Conservation (phyloP, 306 rosid genomes). For the Senna tora region DNA sequence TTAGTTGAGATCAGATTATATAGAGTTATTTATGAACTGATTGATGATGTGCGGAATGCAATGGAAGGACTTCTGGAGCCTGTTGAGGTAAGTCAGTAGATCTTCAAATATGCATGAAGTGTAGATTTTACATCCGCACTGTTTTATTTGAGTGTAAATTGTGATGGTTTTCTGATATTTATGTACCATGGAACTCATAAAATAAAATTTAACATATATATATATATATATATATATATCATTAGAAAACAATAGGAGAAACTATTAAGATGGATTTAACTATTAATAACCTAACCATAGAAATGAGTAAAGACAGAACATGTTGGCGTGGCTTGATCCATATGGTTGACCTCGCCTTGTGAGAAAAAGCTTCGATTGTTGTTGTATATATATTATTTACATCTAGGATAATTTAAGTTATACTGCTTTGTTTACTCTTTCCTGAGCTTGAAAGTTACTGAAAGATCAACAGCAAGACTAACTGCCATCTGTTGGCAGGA, state of each 20-base stretch:
- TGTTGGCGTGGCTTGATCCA: no score
- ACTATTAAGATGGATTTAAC: no score
- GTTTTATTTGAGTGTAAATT: slow-evolving; percentile 21
- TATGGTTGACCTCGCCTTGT: no score
- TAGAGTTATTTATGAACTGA: slow-evolving; percentile 88
- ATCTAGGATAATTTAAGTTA: background rate
- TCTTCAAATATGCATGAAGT: slow-evolving; percentile 6
- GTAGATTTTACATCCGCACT: slow-evolving; percentile 26
- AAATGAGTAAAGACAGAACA: no score
- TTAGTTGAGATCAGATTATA: slow-evolving; percentile 89
- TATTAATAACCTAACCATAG: no score
- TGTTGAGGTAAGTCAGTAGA: slow-evolving; percentile 70
- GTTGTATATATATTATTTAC: no score
- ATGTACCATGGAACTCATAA: slow-evolving; percentile 6
- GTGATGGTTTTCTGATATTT: slow-evolving; percentile 16
- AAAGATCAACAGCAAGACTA: slow-evolving; percentile 33
- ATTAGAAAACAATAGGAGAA: no score
- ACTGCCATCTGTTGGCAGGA: slow-evolving; percentile 61
- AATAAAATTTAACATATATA: no score
- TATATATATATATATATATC: no score
- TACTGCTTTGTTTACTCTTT: slow-evolving; percentile 14
- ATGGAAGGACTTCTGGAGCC: slow-evolving; percentile 95
- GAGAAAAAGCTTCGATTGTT: no score
- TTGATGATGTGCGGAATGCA: slow-evolving; percentile 88
- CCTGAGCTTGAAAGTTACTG: slow-evolving; percentile 26